Conservation (phyloP, 1,284 basidiomycete species). For the Leccinum fuscescens region DNA sequence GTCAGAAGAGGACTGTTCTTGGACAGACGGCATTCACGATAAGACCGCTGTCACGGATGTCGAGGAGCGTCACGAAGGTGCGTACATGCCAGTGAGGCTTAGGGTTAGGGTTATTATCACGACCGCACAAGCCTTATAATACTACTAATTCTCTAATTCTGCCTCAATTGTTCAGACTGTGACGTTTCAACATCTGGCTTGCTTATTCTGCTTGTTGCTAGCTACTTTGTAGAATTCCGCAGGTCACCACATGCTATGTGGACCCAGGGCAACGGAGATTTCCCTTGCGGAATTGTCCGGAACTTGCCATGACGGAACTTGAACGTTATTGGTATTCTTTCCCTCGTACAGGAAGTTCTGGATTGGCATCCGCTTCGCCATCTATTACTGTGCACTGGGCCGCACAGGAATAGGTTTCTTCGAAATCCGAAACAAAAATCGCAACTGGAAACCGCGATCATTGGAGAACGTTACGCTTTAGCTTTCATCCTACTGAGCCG, state of each 20-base stretch:
- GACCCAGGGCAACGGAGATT: too few relatives aligned
- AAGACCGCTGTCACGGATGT: neutral
- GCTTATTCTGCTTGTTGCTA: neutral
- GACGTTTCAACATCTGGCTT: too few relatives aligned
- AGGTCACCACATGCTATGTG: too few relatives aligned
- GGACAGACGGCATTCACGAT: constrained; percentile 24
- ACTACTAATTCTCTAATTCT: too few relatives aligned
- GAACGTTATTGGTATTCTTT: too few relatives aligned
- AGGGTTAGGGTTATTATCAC: constrained; percentile 19
- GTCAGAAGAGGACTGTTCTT: constrained; percentile 18
- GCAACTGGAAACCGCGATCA: neutral
- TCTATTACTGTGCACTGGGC: neutral
- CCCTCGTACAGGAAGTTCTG: neutral
- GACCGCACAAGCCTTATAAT: too few relatives aligned
- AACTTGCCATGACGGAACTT: too few relatives aligned
- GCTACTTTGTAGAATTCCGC: too few relatives aligned
- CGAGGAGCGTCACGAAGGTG: neutral
- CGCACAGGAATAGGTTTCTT: neutral
- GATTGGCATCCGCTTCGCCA: neutral
- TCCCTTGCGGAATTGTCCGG: too few relatives aligned
- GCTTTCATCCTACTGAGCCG: too few relatives aligned
- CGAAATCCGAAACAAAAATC: neutral
- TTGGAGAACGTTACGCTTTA: neutral
- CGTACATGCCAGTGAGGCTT: neutral
- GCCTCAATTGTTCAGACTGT: too few relatives aligned